phyloP scores from a whole-genome alignment of 139 green algal species.

The Chlamydomonas sp. region DNA sequence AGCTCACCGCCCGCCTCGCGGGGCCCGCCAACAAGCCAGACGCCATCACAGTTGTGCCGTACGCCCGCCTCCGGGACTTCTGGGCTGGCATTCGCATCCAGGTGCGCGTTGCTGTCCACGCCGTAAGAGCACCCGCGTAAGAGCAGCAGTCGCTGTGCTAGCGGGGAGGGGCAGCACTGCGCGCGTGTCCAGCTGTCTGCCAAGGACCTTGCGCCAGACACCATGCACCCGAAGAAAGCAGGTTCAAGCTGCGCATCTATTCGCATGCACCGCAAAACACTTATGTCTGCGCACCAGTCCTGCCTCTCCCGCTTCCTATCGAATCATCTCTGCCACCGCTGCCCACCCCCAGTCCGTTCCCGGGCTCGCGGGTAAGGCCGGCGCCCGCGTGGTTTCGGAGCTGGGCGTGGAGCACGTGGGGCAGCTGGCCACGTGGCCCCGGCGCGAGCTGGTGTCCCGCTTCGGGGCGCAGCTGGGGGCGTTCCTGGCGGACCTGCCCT shows the following conservation, averaged over 20 bases:
- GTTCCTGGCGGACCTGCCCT: conserved; percentile 20
- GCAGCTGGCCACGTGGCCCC: conserved; percentile 32
- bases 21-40: conserved; percentile 64
- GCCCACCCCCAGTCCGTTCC: conserved; percentile 12
- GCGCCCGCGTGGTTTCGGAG: conserved; percentile 35
- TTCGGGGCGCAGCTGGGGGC: conserved; percentile 4
- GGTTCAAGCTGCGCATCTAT: no score
- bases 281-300: no score
- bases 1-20: conserved; percentile 64
- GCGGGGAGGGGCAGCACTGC: no score
- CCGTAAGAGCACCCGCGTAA: no score
- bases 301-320: neutral
- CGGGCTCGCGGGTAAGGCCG: conserved; percentile 46
- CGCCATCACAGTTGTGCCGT: conserved; percentile 60
- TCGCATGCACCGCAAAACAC: no score
- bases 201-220: no score
- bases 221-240: no score
- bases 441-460: neutral
- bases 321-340: no score
- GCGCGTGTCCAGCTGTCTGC: no score
- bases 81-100: conserved; percentile 41
- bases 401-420: conserved; percentile 55
- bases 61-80: conserved; percentile 30
- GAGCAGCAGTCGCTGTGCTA: no score
- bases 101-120: neutral